phyloP scores from a whole-genome alignment of 352 stramenopile species.

The Phytophthora crassamura region DNA sequence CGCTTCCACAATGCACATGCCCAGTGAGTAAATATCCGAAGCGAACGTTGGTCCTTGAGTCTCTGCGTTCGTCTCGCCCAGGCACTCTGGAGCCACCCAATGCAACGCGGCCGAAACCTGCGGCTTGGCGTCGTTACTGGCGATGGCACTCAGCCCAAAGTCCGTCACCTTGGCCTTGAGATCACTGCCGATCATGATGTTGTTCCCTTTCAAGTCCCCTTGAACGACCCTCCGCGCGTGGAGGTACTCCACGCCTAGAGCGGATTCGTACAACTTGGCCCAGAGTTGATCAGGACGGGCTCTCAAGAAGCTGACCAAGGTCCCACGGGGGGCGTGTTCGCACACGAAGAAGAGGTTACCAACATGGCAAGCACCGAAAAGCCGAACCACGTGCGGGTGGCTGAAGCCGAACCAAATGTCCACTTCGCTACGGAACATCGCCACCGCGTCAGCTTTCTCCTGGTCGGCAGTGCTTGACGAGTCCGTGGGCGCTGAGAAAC shows the following conservation, averaged over 20 bases:
- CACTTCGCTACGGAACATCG: conserved; percentile 16
- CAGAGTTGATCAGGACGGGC: conserved; percentile 1
- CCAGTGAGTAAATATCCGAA: conserved; percentile 17
- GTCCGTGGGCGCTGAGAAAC: too few species aligned
- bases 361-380: conserved; percentile 20
- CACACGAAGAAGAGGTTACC: conserved; percentile 24
- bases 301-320: conserved; percentile 1
- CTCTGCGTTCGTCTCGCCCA: background rate
- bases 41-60: background rate
- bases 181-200: conserved; percentile 13
- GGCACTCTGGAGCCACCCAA: background rate
- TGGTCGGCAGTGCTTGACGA: too few species aligned
- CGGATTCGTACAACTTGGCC: conserved; percentile 8
- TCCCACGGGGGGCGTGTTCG: conserved; percentile 15
- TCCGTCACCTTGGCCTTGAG: conserved; percentile 13
- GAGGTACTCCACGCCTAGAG: conserved; percentile 7
- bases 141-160: conserved; percentile 7
- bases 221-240: conserved; percentile 7
- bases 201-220: conserved; percentile 14
- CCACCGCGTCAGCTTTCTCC: background rate
- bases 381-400: conserved; percentile 16
- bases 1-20: conserved; percentile 12
- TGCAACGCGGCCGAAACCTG: background rate
- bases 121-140: background rate
- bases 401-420: conserved; percentile 24